phyloP scores from a whole-genome alignment of 2,329 filamentous ascomycete species.

The Ophiostoma sp. region DNA sequence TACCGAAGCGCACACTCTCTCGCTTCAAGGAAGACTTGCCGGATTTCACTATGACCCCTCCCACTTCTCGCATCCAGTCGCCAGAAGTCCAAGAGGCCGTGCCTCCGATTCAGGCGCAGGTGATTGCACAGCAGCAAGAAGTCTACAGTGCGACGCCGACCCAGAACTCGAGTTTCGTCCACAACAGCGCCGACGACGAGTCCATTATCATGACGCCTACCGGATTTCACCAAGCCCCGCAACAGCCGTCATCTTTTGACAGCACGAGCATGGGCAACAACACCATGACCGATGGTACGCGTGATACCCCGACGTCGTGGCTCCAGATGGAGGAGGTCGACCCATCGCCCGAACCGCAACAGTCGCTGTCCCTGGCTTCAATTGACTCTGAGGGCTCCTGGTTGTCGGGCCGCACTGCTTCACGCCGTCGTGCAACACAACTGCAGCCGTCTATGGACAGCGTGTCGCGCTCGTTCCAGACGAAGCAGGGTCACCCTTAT shows the following conservation, averaged over 20 bases:
- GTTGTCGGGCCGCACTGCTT: conserved; percentile 71
- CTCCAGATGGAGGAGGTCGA: conserved; percentile 41
- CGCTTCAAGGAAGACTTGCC: conserved; percentile 91
- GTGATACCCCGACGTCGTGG: conserved; percentile 48
- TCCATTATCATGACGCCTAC: conserved; percentile 19
- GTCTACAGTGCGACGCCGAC: conserved; percentile 27
- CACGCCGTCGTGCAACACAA: conserved; percentile 44
- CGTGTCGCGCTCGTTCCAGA: conserved; percentile 42
- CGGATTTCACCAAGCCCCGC: conserved; percentile 34
- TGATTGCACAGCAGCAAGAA: conserved; percentile 7
- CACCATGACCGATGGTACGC: conserved; percentile 38
- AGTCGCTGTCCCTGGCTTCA: conserved; percentile 86
- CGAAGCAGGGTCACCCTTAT: conserved; percentile 44
- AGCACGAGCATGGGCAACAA: conserved; percentile 20
- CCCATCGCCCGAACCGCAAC: conserved; percentile 60
- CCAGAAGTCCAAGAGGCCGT: conserved; percentile 56
- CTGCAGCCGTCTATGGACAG: conserved; percentile 57
- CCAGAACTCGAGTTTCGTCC: background rate
- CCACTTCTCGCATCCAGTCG: conserved; percentile 77
- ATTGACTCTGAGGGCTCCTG: conserved; percentile 96
- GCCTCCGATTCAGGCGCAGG: conserved; percentile 32
- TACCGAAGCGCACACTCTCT: conserved; percentile 79
- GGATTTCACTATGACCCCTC: conserved; percentile 81
- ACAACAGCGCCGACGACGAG: conserved; percentile 35
- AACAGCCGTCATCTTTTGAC: conserved; percentile 18